Evolutionary conservation across 1,284 basidiomycete genomes (phyloP), one percentile per base, ranked within the genome.

Genomic region (Leccinum proliferum): DNA sequence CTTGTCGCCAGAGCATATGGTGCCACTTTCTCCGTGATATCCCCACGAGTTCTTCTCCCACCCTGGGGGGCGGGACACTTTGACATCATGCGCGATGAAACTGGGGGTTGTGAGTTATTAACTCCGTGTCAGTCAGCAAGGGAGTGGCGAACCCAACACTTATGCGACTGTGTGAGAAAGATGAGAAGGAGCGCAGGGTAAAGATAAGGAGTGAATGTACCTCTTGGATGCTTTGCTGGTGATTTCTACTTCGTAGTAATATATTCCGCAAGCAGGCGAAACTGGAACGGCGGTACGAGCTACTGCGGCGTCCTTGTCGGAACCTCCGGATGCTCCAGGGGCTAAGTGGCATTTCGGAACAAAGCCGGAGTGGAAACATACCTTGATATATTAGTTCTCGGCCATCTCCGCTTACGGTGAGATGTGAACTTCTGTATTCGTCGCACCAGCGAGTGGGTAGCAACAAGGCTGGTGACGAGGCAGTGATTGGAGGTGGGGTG

Each of bases 11-110:
- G 88, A 84, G 75, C 92, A 94, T 2, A 86, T 81, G 66, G 82
- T 84, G 5, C 95, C 95, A 71, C 94, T 94, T 72, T 96, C 94
- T n/a, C 90, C 93, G 72, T 96, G 92, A 76, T 94, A 98, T 48
- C 93, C 94, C 89, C 92, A 96, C n/a, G 92, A 94, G 61, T 87
- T 84, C 65, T 81, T 78, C 72, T 96, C 94, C 92, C 93, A 96
- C 4, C 94, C 94, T 14, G 94, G 93, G 41, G 96, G 81, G 60
- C 93, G 86, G 32, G 83, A 83, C 59, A 92, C 76, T 69, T 85
- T 84, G 55, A 89, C 86, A 34, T 83, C 77, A 41, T 73, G 77
- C 35, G 77, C 77, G 62, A 81, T 76, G 69, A 85, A 82, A 35
- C 83, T 85, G 60, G 25, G 56, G 48, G 39, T 59, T 50, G 21